phyloP scores from a whole-genome alignment of 2,329 filamentous ascomycete genomes.

The Aspergillus transmontanensis region DNA sequence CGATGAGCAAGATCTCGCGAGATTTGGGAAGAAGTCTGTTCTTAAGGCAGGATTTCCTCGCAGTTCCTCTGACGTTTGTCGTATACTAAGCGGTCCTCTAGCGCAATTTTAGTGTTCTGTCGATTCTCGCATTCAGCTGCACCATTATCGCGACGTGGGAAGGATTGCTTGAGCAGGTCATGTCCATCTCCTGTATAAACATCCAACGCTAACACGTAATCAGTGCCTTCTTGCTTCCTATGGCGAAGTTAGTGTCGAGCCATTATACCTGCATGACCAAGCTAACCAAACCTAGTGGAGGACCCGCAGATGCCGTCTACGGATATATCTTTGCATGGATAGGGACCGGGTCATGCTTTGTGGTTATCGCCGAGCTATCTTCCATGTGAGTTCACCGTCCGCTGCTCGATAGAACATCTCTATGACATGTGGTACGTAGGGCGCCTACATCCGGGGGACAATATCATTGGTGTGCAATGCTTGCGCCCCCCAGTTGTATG shows the following conservation, averaged over 20 bases:
- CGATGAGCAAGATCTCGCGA: slow-evolving; percentile 17
- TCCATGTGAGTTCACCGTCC: slow-evolving; percentile 29
- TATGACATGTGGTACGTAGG: slow-evolving; percentile 17
- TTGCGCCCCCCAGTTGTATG: slow-evolving; percentile 37
- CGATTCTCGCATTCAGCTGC: slow-evolving; percentile 25
- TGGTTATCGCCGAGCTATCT: slow-evolving; percentile 32
- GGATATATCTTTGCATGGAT: slow-evolving; percentile 35
- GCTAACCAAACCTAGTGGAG: slow-evolving; percentile 26
- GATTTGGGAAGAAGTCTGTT: slow-evolving; percentile 24
- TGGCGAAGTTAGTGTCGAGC: not conserved
- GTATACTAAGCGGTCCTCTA: slow-evolving; percentile 1
- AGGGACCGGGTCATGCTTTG: slow-evolving; percentile 27
- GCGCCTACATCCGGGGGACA: slow-evolving; percentile 38
- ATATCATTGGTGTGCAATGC: slow-evolving; percentile 44
- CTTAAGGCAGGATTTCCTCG: slow-evolving; percentile 14
- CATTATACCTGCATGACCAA: not conserved
- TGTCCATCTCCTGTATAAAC: no score
- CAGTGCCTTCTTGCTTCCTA: not conserved
- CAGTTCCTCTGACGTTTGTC: not conserved
- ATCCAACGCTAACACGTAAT: not conserved
- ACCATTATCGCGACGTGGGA: slow-evolving; percentile 28
- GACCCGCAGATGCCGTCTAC: slow-evolving; percentile 34
- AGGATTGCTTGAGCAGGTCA: slow-evolving; percentile 18
- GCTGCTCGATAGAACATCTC: not conserved
- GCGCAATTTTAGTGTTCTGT: slow-evolving; percentile 25